phyloP scores from a whole-genome alignment of 2,329 filamentous ascomycete genomes.

The Lecanicillium sp. region DNA sequence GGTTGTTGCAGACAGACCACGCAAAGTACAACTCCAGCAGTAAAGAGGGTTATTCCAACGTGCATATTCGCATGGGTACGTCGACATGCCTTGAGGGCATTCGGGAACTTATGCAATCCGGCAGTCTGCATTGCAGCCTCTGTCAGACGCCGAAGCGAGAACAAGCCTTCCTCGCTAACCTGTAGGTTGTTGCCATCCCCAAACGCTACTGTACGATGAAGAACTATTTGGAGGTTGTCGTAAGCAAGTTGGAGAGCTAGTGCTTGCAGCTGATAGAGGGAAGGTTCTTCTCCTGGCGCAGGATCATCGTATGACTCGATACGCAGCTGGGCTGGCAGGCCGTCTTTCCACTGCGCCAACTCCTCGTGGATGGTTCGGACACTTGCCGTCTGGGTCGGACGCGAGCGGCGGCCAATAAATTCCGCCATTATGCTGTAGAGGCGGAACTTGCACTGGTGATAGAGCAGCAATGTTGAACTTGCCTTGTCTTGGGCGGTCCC shows the following conservation, averaged over 20 bases:
- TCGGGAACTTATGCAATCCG: slow-evolving; percentile 1
- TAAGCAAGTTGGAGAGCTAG: slow-evolving; percentile 6
- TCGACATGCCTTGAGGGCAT: slow-evolving; percentile 2
- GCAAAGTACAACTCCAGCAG: slow-evolving; percentile 8
- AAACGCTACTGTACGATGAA: slow-evolving; percentile 5
- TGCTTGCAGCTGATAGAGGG: slow-evolving; percentile 5
- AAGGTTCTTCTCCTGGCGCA: not conserved
- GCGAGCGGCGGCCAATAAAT: slow-evolving; percentile 5
- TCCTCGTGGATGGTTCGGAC: slow-evolving; percentile 3
- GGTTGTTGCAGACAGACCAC: slow-evolving; percentile 5
- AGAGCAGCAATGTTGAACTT: not conserved
- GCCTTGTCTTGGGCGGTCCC: not conserved
- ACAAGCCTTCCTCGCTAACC: not conserved
- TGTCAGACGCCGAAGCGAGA: slow-evolving; percentile 2
- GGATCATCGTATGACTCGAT: slow-evolving; percentile 1
- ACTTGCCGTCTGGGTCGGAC: not conserved
- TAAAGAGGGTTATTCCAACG: slow-evolving; percentile 9
- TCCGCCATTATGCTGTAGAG: slow-evolving; percentile 8
- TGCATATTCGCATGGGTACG: slow-evolving; percentile 8
- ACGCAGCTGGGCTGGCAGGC: slow-evolving; percentile 3
- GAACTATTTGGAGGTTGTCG: slow-evolving; percentile 7
- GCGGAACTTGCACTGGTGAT: slow-evolving; percentile 6
- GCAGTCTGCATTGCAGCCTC: slow-evolving; percentile 5
- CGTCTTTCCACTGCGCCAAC: slow-evolving; percentile 1
- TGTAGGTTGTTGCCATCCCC: slow-evolving; percentile 2